Evolutionary conservation across 1,284 basidiomycete species (phyloP), one percentile per base, ranked within the genome.

Genomic region (Ceratobasidium sp.): DNA sequence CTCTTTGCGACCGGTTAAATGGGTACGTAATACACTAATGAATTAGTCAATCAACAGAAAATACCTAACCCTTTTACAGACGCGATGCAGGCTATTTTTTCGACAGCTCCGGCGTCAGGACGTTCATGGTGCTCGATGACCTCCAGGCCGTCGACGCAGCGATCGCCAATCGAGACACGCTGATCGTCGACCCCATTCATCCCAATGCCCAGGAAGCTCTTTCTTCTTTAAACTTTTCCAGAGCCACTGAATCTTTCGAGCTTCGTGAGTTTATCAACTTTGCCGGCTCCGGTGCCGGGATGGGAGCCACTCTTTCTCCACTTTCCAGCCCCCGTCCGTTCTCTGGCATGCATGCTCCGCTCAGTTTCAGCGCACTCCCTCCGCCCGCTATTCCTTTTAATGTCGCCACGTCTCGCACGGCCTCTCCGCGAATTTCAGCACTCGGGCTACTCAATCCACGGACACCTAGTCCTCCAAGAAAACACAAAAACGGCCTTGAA

Each of bases 51-150:
- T n/a, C n/a, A n/a, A n/a, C n/a, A n/a, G n/a, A n/a, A n/a, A n/a
- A 58, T 35, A 26, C 38, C 21, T 55, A 30, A 30, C 32, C 7
- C 18, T 26, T 23, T 54, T 1, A 5, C 30, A 69, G 66, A 30
- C 66, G 28, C 28, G 66, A 69, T 38, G 66, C 66, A 16, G 66
- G 66, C 18, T 69, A 69, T 47, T 69, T 69, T 69, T 69, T 69
- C 35, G 66, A 69, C 14, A 69, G 66, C 44, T 69, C 54, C 7
- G 66, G 66, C 1, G 66, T 69, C 43, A 52, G 66, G 2, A 69
- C 66, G 9, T 69, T 69, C 30, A 69, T 69, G 13, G 54, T 69
- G 14, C 66, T 69, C 26, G 54, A 47, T 13, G 52, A 69, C 35
- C 41, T 41, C 13, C 43, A 55, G 4, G 66, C 66, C 7, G 66